Evolutionary conservation across 2,329 filamentous ascomycete genomes (phyloP), one percentile per base, ranked within the genome.

Genomic region (Leptosphaerulina australis): DNA sequence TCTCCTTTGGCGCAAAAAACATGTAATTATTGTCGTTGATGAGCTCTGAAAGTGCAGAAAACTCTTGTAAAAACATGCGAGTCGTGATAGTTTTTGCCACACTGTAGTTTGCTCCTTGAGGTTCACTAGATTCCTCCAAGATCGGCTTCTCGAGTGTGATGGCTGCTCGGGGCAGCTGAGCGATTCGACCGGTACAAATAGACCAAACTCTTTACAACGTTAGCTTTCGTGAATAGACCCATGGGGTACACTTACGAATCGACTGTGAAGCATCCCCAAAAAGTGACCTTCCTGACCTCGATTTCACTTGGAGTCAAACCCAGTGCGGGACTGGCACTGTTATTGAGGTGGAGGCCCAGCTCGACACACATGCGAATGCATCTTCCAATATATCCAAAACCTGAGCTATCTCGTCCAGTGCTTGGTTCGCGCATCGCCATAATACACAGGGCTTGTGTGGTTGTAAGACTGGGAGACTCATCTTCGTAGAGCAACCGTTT

Each of bases 361-460:
- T 90, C 88, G 28, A 90, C 77, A 22, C 86, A 87, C 55, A 91
- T 80, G 3, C 86, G 81, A 50, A 90, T 83, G 62, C 86, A 89
- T 67, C 89, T 84, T 1, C 88, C 87, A 2, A 85, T 83, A 56
- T 88, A 87, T 50, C 83, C 87, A 78, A 87, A 90, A 40, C 87
- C 88, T 56, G 87, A 84, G 22, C 85, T 88, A 62, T 90, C 86
- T 25, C 87, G 79, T 0, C 87, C 87, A 56, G 84, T 86, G 63
- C 87, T 90, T 3, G 85, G 86, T 72, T 91, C 87, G 31, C 88
- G 77, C 56, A 90, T 84, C 5, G 86, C 86, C 86, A 92, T 88
- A 60, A 91, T 82, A 5, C 87, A 87, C 14, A 91, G 74, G 1
- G 88, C 88, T 73, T 91, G 88, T 34, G 89, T 85, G 4, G 86